phyloP scores from a whole-genome alignment of 2,329 filamentous ascomycete species.

The Phaeomoniella chlamydospora region DNA sequence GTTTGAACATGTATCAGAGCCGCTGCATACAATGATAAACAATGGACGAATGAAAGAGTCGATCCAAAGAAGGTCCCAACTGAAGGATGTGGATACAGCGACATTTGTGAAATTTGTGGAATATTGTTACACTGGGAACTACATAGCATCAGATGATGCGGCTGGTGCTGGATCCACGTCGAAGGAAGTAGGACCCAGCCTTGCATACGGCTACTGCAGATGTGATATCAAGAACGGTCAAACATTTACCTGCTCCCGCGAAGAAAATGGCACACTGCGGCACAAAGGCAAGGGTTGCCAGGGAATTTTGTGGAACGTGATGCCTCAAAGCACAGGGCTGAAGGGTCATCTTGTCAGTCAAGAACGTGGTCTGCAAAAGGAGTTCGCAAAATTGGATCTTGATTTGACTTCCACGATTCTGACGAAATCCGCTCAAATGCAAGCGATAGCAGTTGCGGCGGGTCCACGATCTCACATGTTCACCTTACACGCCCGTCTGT shows the following conservation, averaged over 20 bases:
- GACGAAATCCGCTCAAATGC: no score
- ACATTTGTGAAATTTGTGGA: slow-evolving; percentile 1
- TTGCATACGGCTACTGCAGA: no score
- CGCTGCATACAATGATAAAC: neutral
- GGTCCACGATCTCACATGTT: no score
- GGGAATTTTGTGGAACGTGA: neutral
- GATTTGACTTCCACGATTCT: no score
- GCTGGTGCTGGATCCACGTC: neutral
- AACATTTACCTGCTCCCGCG: neutral
- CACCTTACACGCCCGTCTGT: neutral
- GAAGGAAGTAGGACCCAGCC: no score
- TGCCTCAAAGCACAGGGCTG: neutral
- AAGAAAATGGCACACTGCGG: neutral
- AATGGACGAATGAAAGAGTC: neutral
- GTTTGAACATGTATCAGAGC: neutral
- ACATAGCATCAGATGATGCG: neutral
- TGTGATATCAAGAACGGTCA: neutral
- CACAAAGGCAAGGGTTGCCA: neutral
- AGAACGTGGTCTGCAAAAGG: neutral
- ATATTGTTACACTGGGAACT: slow-evolving; percentile 1
- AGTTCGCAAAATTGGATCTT: neutral
- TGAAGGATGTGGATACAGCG: neutral
- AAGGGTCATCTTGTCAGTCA: neutral
- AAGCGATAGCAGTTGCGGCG: no score
- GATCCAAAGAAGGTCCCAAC: neutral